Evolutionary conservation across 306 rosid genomes (phyloP).

Genomic region (barrel medic (Medicago truncatula)): MtrunA17r5.0-ANR NC_053044.1:57894001-57894500

Average conservation of each 20-base stretch:
- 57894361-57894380: conserved; percentile 41
- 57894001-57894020: conserved; percentile 31
- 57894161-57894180: conserved; percentile 77
- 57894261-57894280: conserved; percentile 48
- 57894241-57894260: conserved; percentile 33
- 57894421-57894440: conserved; percentile 30
- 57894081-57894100: conserved; percentile 83
- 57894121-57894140: conserved; percentile 88
- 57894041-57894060: conserved; percentile 91
- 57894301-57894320: conserved; percentile 55
- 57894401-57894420: conserved; percentile 10
- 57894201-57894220: conserved; percentile 89
- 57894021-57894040: conserved; percentile 94
- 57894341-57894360: conserved; percentile 30
- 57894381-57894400: conserved; percentile 27
- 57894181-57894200: conserved; percentile 89
- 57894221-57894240: conserved; percentile 41
- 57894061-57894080: conserved; percentile 81
- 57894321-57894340: conserved; percentile 30
- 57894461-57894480: conserved; percentile 56
- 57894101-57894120: conserved; percentile 83
- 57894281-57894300: conserved; percentile 47
- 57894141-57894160: conserved; percentile 94
- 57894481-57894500: conserved; percentile 28
- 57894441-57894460: conserved; percentile 44